Evolutionary conservation across 208 protist species (phyloP), one percentile per base, ranked within the genome.

Genomic region (Porcisia deanei): DNA sequence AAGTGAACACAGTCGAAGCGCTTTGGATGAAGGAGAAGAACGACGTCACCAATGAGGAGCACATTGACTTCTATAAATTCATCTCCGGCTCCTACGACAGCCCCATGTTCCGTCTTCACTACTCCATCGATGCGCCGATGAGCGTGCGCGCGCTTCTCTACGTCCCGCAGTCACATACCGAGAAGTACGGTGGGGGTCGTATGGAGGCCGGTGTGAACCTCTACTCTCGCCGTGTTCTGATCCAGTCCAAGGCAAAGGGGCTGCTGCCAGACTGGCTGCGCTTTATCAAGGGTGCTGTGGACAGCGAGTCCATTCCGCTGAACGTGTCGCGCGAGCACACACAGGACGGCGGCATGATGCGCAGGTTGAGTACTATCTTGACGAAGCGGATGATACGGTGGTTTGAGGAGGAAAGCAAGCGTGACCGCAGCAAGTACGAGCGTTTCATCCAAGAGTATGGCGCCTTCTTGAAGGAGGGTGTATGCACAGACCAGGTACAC

Each of bases 261-360:
- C 25, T 99, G 10, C 87, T 99, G 7, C 99, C 99, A n/a, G 97
- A 99, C 18, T 99, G 98, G 98, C 88, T 99, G 68, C 96, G 98
- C 76, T 98, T 98, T 81, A 85, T 98, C 74, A 98, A 97, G 79
- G 98, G 98, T 75, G 97, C 98, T n/a, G 97, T 99, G n/a, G 98
- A 99, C 81, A 95, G 88, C 63, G 98, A 99, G 81, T 99, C 99
- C 60, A 95, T 99, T 59, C 98, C 98, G 30, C 88, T 99, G 34
- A 99, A 99, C 82, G 94, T 99, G 30, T 98, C 94, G 30, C 96
- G 99, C 77, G 99, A 99, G 90, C 92, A 98, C 76, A 98, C 99
- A 55, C 98, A 99, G 87, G 95, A 99, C 83, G 97, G 92, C 73
- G 85, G 90, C 76, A 91, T 99, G 81, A 98, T 99, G 89, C 87